Conservation (phyloP, 257 asterid species). For the Solanum raphanifolium region DNA sequence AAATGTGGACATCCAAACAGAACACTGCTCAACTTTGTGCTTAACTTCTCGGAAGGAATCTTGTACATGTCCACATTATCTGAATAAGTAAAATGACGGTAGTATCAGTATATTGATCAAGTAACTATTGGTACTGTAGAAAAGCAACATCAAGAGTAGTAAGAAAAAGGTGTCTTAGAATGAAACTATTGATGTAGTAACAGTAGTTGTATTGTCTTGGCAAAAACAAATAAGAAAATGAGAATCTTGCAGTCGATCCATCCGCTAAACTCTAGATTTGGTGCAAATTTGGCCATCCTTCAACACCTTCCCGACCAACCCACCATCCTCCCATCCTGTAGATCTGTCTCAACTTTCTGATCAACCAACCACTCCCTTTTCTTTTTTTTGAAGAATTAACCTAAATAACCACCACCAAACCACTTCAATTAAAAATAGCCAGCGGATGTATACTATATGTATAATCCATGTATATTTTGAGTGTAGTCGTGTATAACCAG, state of each 20-base stretch:
- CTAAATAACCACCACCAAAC: background rate
- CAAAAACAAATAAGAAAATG: background rate
- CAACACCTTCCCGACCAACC: background rate
- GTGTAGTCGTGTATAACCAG: background rate
- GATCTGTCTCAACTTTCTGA: background rate
- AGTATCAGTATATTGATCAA: background rate
- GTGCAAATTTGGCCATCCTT: background rate
- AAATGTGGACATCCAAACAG: background rate
- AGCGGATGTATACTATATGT: background rate
- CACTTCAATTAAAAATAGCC: background rate
- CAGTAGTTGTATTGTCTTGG: background rate
- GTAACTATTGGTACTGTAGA: background rate
- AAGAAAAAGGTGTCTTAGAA: background rate
- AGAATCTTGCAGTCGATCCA: background rate
- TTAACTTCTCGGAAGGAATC: background rate
- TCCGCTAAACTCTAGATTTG: background rate
- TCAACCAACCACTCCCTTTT: background rate
- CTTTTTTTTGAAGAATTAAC: background rate
- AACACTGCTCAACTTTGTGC: background rate
- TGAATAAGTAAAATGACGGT: background rate
- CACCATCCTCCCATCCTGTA: background rate
- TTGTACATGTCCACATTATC: background rate
- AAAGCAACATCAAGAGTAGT: background rate
- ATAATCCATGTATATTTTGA: background rate
- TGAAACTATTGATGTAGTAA: background rate